Evolutionary conservation across 2,329 filamentous ascomycete species (phyloP), one percentile per base, ranked within the genome.

Genomic region (Colletotrichum graminicola): DNA sequence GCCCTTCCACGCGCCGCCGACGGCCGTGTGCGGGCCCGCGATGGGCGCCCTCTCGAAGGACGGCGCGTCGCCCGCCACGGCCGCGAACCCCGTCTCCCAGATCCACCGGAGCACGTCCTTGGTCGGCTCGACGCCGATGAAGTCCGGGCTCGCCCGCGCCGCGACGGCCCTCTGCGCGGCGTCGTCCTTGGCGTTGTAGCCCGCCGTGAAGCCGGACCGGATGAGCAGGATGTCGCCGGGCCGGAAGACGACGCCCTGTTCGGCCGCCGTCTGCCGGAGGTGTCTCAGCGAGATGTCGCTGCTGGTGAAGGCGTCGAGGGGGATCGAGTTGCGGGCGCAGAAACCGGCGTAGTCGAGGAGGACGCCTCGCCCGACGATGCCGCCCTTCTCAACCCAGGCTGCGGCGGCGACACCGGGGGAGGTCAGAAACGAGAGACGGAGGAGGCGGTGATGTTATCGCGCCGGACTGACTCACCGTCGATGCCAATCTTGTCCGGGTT

Each of bases 281-380:
- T 73, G 70, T 10, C 14, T 10, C 4, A 76, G 74, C 49, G 77
- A 77, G 77, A 92, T 90, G 39, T 83, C 82, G 75, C 89, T 82
- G 0, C 83, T 81, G 4, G 83, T 83, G 63, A 89, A 85, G 1
- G 88, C 83, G 73, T 88, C 82, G 73, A 86, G 88, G 5, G 79
- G 72, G 43, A 86, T 84, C n/a, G 84, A 83, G 66, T 86, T 84
- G 21, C 82, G 82, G 64, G 86, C 82, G 23, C 86, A 84, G 73
- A 86, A 89, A 32, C 80, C 73, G 6, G 81, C 83, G 65, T 85
- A 90, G 76, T 91, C 89, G 0, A 88, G 77, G 0, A 89, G 78
- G 0, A 88, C 80, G 23, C 85, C 86, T 0, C 87, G 82, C 5
- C 86, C 86, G 2, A 84, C 83, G 7, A 88, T 82, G 36, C 85